Evolutionary conservation across 768 basidiomycete genomes (phyloP).

Genomic region (Lanmaoa rubissima): DNA sequence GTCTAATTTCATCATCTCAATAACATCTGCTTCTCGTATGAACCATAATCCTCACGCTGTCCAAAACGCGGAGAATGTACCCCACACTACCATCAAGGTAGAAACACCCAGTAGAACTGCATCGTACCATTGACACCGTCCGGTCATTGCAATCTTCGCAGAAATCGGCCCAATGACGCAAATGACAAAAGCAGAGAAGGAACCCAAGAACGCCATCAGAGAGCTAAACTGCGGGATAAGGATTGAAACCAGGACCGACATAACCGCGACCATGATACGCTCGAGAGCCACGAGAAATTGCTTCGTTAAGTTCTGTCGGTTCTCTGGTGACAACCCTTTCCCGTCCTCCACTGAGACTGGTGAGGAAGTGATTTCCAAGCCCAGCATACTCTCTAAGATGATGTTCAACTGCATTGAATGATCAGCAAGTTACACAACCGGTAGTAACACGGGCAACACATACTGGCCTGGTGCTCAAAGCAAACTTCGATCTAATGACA

Average conservation of each 20-base stretch:
- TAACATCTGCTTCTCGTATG: not conserved
- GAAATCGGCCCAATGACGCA: conserved; percentile 76
- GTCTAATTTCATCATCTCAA: not conserved
- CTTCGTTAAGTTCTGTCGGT: conserved; percentile 28
- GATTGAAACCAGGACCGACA: conserved; percentile 70
- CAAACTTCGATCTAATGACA: conserved; percentile 73
- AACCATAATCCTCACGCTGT: conserved; percentile 25
- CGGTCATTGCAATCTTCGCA: conserved; percentile 61
- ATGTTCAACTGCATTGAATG: conserved; percentile 59
- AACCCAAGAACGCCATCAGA: conserved; percentile 87
- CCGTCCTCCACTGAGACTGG: conserved; percentile 27
- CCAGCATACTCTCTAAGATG: conserved; percentile 77
- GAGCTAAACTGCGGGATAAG: conserved; percentile 76
- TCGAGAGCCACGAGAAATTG: conserved; percentile 48
- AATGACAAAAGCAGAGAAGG: conserved; percentile 78
- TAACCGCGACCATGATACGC: conserved; percentile 53
- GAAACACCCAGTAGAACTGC: conserved; percentile 50
- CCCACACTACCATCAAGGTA: conserved; percentile 71
- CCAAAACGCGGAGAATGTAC: conserved; percentile 65
- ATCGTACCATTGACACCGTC: conserved; percentile 51
- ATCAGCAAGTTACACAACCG: not conserved
- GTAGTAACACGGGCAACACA: conserved; percentile 22
- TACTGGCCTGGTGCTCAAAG: conserved; percentile 78
- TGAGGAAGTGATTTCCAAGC: conserved; percentile 47
- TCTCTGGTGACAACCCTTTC: conserved; percentile 15